Base-by-base conservation (phyloP, 2,329 filamentous ascomycete genomes). In the Nemania sp. region DNA sequence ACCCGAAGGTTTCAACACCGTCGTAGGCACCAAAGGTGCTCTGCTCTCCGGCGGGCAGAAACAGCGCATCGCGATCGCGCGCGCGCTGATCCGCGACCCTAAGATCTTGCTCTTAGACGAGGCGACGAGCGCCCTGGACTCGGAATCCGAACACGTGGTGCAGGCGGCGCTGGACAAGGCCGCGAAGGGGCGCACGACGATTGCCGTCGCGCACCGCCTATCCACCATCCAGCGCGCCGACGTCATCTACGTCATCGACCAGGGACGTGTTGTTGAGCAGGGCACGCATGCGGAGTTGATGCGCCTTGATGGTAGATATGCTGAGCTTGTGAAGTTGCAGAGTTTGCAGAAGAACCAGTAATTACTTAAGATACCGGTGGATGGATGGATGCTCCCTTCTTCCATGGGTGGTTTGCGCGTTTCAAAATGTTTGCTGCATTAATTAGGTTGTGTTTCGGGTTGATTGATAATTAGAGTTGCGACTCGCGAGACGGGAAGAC, bases 151-250 rank as follows among this genome's bases (percentile, higher is more conserved):
- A 72, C 86, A 90, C 66, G 85, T 91, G 1, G 90, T 94, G 28
- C 89, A 94, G 72, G 86, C 82, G 0, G 90, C 90, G 0, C 78
- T 94, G 14, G 89, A 97, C 70, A 84, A 86, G 59, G 91, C 91
- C 1, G 87, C 90, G 17, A 88, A 89, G 76, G 91, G 86, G 39
- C 82, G 91, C 46, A 96, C 91, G 6, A 97, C 93, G 0, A 94
- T 99, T 59, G 92, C 93, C 1, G 93, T 99, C 1, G 94, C 94
- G 3, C 93, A 99, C 73, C 81, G 94, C 20, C 76, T 99, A 5
- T 91, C 86, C 66, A 97, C 94, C 0, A 97, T 97, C 56, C 91
- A 96, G 69, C 92, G 94, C 69, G 93, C 93, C 0, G 93, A 97
- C 68, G 76, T 93, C 43, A 97, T 97, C 64, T 97, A 95, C 61